These are phyloP conservation scores for Pyricularia sp. DNA, from an alignment of 2,329 filamentous ascomycete species.

Conservation along the genomic window DNA sequence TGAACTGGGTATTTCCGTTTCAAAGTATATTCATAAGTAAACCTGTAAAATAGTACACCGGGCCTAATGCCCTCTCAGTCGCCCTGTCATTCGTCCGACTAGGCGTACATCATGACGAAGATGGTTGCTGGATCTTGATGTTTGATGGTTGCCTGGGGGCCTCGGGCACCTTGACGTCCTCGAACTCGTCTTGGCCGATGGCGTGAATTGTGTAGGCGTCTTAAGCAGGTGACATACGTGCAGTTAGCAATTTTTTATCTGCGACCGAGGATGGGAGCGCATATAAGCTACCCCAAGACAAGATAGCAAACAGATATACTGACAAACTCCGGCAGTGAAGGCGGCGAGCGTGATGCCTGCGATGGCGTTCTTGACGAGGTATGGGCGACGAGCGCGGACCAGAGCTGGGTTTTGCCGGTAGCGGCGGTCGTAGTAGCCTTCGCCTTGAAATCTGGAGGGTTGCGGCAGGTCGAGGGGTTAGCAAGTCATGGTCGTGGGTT, in stretches of 20 bases:
- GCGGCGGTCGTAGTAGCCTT: slow-evolving; percentile 84
- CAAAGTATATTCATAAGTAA: not conserved
- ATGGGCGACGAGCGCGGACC: slow-evolving; percentile 84
- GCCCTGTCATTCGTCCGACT: not conserved
- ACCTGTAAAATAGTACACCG: not conserved
- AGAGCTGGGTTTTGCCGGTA: slow-evolving; percentile 82
- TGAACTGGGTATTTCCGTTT: not conserved
- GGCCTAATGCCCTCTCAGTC: not conserved
- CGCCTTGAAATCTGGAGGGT: slow-evolving; percentile 26
- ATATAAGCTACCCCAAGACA: not conserved
- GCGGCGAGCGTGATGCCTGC: slow-evolving; percentile 68
- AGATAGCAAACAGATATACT: slow-evolving; percentile 19
- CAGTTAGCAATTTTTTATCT: not conserved
- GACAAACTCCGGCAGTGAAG: slow-evolving; percentile 83
- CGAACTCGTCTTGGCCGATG: slow-evolving; percentile 94
- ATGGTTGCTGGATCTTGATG: slow-evolving; percentile 10
- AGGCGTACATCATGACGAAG: not conserved
- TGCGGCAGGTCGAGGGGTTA: not conserved
- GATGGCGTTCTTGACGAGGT: slow-evolving; percentile 78
- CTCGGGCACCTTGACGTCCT: slow-evolving; percentile 85
- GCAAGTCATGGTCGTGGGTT: not conserved
- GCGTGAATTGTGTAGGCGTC: slow-evolving; percentile 62
- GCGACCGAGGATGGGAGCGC: not conserved
- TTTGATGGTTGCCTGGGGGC: slow-evolving; percentile 32
- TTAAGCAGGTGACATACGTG: slow-evolving; percentile 16